A percentile compares a stretch with the other conserved stretches of the same genome.
These are phyloP conservation scores for Colletotrichum gloeosporioides DNA, from an alignment of 2,329 filamentous ascomycete genomes.

Conservation along the genomic window DNA sequence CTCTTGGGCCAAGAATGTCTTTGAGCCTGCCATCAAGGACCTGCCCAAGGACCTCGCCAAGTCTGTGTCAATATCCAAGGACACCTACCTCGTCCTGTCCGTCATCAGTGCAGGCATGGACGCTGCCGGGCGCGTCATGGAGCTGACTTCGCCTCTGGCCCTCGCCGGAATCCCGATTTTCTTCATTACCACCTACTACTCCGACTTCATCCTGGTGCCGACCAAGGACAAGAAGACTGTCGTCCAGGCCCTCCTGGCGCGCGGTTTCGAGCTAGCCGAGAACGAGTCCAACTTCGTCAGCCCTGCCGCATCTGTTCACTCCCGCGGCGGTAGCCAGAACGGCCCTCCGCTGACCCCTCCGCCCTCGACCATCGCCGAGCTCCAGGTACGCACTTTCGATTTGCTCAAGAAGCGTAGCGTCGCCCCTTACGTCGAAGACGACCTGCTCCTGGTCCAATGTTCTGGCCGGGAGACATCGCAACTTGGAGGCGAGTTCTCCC, in stretches of 20 bases:
- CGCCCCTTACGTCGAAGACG: conserved; percentile 71
- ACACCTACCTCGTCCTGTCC: conserved; percentile 87
- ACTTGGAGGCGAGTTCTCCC: conserved; percentile 41
- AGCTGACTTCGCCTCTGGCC: conserved; percentile 88
- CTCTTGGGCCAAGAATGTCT: conserved; percentile 75
- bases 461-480: conserved; percentile 65
- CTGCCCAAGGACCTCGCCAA: conserved; percentile 61
- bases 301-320: conserved; percentile 46
- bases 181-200: conserved; percentile 98
- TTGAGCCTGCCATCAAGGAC: conserved; percentile 68
- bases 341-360: conserved; percentile 73
- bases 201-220: conserved; percentile 94
- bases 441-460: conserved; percentile 80
- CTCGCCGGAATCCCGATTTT: conserved; percentile 95
- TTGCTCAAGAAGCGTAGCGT: conserved; percentile 82
- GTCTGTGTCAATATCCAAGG: conserved; percentile 75
- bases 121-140: conserved; percentile 88
- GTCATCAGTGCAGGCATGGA: conserved; percentile 91
- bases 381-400: conserved; percentile 83
- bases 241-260: conserved; percentile 74
- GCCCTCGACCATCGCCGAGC: conserved; percentile 77
- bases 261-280: conserved; percentile 85
- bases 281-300: conserved; percentile 71
- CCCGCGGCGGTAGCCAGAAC: conserved; percentile 37
- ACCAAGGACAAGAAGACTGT: conserved; percentile 76